Base-by-base conservation (phyloP, 2,329 filamentous ascomycete genomes). In the Coniochaeta hoffmannii region DNA sequence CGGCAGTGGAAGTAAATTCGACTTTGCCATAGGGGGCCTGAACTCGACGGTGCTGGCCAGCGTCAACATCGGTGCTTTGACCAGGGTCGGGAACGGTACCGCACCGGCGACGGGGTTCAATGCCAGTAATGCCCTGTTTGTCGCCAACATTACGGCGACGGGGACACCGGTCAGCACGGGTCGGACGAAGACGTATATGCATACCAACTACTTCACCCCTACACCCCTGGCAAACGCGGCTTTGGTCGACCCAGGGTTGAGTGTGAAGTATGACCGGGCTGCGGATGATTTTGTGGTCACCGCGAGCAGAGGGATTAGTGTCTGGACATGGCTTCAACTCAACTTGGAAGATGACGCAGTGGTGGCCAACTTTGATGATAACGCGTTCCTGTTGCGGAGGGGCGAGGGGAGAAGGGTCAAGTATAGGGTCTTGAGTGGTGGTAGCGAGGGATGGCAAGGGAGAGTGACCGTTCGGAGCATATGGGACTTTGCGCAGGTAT, bases 291-390 rank as follows among this genome's bases (percentile, higher is more conserved):
- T 81, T 58, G 75, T 69, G 0, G 73, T 82, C 1, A 69, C 71
- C 32, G 78, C 79, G 0, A 75, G 67, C 14, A 69, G 58, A 0
- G 79, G 76, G 0, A 70, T 80, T 0, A 76, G 78, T 3, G 69
- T 77, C 4, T 82, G 78, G 68, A 80, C 79, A 1, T 83, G 79
- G 79, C 63, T 83, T 2, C 77, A 79, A 54, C 76, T 63, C 3
- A 54, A 55, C 15, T 53, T 56, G 1, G 56, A 80, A 56, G 77
- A 78, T 1, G 66, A 71, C 1, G 75, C 73, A 0, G 68, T 72
- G 1, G 71, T 81, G 10, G 69, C 79, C 0, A 72, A 73, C 32
- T 84, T 83, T 57, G 74, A 80, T 7, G 68, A 73, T 1, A 83
- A 83, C 62, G 73, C 72, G 0, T 83, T 83, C 57, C 73, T 76